Base-by-base conservation (phyloP, 1,139 yeast genomes). In the Diutina scorzettiae region DNA sequence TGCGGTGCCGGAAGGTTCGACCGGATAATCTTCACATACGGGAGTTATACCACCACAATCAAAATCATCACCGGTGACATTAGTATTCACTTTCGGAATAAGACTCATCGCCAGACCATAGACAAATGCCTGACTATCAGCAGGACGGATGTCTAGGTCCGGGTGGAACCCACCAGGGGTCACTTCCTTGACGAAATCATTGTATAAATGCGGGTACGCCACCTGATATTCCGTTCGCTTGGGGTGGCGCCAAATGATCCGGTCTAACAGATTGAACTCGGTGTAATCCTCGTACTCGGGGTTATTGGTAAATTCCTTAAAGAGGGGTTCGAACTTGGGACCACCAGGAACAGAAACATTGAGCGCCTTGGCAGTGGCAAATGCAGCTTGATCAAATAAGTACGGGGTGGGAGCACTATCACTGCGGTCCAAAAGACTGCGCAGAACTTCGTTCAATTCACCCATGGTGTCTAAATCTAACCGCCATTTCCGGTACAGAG, bases 341-440 rank as follows among this genome's bases (percentile, higher is more conserved):
- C 98, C 99, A 3, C 96, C 96, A 0, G 96, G 96, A 33, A 91
- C 68, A 1, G 95, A 81, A 43, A 80, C 71, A 53, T 87, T 87
- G 46, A 93, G 67, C 6, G 95, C 91, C 53, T 91, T 91, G 1
- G 97, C 95, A 0, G 96, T 87, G 56, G 81, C 76, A 48, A 91
- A 83, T 0, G 95, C 70, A 44, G 80, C 71, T 46, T 73, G 77
- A 51, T 87, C 87, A 57, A 87, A 91, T n/a, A 32, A 32, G n/a
- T 32, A 32, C 19, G 37, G 37, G 9, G 7, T 11, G 5, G 37
- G 37, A 5, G 21, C 37, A 11, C 20, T n/a, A 32, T 32, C 37
- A 4, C 37, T 25, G 12, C 24, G 20, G 3, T 32, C 37, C 5
- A 32, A 11, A 33, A 86, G 60, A 53, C 82, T 81, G 48, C 62